Evolutionary conservation across 176 grass and related monocot species (phyloP), one percentile per base, ranked within the genome.

Genomic region (Pharus latifolius): DNA sequence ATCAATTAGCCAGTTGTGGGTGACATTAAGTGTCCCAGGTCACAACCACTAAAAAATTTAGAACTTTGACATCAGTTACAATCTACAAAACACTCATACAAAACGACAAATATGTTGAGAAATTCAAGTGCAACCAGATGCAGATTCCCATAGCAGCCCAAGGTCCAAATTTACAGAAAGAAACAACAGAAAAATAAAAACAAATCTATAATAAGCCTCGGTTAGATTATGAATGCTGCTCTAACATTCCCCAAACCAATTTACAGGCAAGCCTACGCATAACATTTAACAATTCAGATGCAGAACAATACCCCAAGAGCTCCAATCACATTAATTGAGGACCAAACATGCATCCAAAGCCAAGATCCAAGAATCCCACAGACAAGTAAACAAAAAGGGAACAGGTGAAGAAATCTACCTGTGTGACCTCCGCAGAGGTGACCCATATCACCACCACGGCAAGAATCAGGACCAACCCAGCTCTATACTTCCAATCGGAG

Each of bases 371-470:
- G 17, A 30, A 41, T 6, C 46, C 13, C 37, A 42, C 11, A 63
- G 55, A 63, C 20, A 45, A 44, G 3, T n/a, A 29, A n/a, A 70
- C 8, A 64, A 19, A 69, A 35, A 34, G n/a, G 49, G 26, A 72
- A 0, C n/a, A 69, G 2, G 35, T 5, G 12, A 63, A 40, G 10
- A 56, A 48, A 38, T 8, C 7, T 53, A 79, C 95, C 95, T 98
- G 95, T 30, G 95, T 98, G 67, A 98, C 95, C 82, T 98, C 95
- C 2, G 95, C 95, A n/a, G 95, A 98, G 78, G 82, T 85, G 67
- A 98, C 95, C 95, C 95, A 98, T 32, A 98, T 98, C 2, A 98
- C 50, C 28, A 98, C 95, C 44, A 98, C 95, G 26, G 95, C 83
- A 1, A 75, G 81, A 33, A 98, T 98, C 17, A 98, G 84, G 63